Conservation (phyloP, 2,329 filamentous ascomycete species). For the Epichloe aotearoae region DNA sequence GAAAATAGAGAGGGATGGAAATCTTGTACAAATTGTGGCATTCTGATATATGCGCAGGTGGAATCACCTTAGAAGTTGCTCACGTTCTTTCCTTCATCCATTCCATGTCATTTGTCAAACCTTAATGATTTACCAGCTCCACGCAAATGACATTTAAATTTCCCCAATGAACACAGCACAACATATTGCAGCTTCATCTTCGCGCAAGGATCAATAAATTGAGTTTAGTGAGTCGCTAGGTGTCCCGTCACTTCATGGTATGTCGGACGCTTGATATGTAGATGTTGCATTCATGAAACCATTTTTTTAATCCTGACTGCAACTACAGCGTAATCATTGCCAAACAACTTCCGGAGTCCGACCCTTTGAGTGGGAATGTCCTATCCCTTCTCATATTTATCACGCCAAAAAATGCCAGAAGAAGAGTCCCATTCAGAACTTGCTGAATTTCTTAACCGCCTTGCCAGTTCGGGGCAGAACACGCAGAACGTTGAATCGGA, state of each 20-base stretch:
- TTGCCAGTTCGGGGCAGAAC: constrained; percentile 96
- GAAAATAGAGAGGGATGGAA: too few relatives aligned
- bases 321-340: constrained; percentile 32
- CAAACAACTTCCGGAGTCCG: constrained; percentile 29
- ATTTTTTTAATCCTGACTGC: constrained; percentile 30
- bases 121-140: too few relatives aligned
- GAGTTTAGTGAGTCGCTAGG: background rate
- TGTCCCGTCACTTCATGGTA: background rate
- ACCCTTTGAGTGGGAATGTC: constrained; percentile 24
- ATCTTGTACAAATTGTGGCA: too few relatives aligned
- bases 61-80: too few relatives aligned
- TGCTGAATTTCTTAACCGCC: constrained; percentile 93
- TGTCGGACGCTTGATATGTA: background rate
- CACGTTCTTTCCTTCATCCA: too few relatives aligned
- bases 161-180: too few relatives aligned
- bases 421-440: constrained; percentile 66
- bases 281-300: constrained; percentile 24
- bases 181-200: too few relatives aligned
- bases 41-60: too few relatives aligned
- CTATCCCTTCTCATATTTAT: constrained; percentile 30
- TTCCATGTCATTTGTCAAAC: too few relatives aligned
- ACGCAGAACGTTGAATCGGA: constrained; percentile 99
- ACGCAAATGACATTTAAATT: too few relatives aligned
- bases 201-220: background rate
- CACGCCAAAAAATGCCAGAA: constrained; percentile 43